Conservation (phyloP, 1,284 basidiomycete species). For the Fomitopsis schrenkii region DNA sequence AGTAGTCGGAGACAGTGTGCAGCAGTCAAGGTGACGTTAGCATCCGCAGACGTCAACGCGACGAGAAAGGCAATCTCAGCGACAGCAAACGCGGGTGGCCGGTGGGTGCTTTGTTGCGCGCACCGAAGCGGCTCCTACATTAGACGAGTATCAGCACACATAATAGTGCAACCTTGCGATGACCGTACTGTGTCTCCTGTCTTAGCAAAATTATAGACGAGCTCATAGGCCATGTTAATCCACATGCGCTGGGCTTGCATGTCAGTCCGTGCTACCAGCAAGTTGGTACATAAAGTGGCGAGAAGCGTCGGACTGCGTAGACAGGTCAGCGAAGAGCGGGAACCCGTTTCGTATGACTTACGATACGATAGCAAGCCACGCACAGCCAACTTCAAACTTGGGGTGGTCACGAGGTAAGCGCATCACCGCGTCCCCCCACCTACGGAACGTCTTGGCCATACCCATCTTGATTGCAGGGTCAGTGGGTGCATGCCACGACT, state of each 20-base stretch:
- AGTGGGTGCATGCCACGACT: slow-evolving; percentile 56
- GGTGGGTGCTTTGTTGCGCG: slow-evolving; percentile 44
- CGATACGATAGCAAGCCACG: slow-evolving; percentile 32
- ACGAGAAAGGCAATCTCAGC: slow-evolving; percentile 71
- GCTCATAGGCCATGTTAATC: slow-evolving; percentile 55
- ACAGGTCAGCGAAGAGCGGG: neutral
- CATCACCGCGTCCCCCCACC: slow-evolving; percentile 43
- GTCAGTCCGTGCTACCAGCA: slow-evolving; percentile 56
- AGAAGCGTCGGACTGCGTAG: slow-evolving; percentile 48
- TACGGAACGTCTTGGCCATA: slow-evolving; percentile 42
- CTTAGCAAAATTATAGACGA: slow-evolving; percentile 52
- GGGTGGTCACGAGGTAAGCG: slow-evolving; percentile 36
- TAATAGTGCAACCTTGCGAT: slow-evolving; percentile 3
- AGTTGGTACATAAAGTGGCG: slow-evolving; percentile 50
- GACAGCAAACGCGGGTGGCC: slow-evolving; percentile 58
- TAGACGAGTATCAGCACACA: slow-evolving; percentile 14
- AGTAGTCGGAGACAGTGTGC: slow-evolving; percentile 65
- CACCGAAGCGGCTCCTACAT: slow-evolving; percentile 39
- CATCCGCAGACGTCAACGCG: slow-evolving; percentile 64
- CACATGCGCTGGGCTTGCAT: slow-evolving; percentile 61
- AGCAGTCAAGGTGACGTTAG: slow-evolving; percentile 59
- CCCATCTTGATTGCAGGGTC: slow-evolving; percentile 66
- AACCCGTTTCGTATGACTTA: slow-evolving; percentile 25
- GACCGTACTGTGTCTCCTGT: slow-evolving; percentile 41
- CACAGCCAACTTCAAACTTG: slow-evolving; percentile 17